Percentiles rank a stretch among this genome's conserved stretches.
Conservation (phyloP, 352 stramenopile genomes). For the Globisporangium viniferum region DNA sequence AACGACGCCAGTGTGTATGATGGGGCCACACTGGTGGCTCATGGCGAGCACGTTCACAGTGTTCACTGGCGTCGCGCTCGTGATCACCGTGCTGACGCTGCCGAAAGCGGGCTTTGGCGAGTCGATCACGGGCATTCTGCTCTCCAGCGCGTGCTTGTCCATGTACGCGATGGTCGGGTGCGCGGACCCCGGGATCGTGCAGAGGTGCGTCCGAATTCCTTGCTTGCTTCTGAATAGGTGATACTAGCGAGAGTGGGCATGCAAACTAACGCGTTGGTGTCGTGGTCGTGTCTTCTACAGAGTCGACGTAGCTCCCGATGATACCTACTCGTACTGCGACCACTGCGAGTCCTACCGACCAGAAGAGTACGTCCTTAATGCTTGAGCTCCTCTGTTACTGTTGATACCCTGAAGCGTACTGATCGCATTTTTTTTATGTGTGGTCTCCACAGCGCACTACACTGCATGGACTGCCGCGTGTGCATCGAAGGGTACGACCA, state of each 20-base stretch:
- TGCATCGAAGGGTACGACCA: slow-evolving; percentile 90
- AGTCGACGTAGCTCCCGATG: slow-evolving; percentile 30
- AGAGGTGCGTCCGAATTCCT: slow-evolving; percentile 25
- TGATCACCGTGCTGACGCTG: slow-evolving; percentile 52
- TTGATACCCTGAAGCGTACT: not conserved
- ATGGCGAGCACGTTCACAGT: slow-evolving; percentile 61
- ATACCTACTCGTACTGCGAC: slow-evolving; percentile 77
- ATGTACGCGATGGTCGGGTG: slow-evolving; percentile 77
- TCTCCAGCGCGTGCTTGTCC: slow-evolving; percentile 50
- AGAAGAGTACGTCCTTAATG: slow-evolving; percentile 37
- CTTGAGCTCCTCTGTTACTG: not conserved
- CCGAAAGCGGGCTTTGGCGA: slow-evolving; percentile 42
- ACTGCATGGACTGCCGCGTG: slow-evolving; percentile 87
- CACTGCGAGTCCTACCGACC: slow-evolving; percentile 78
- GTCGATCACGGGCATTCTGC: slow-evolving; percentile 41
- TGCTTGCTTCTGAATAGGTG: not conserved
- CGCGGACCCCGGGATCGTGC: slow-evolving; percentile 69
- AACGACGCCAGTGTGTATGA: slow-evolving; percentile 41
- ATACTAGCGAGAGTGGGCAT: not conserved
- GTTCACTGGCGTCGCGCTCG: slow-evolving; percentile 36
- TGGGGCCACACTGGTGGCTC: slow-evolving; percentile 79
- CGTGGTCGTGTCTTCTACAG: not conserved
- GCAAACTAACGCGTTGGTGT: not conserved
- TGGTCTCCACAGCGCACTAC: slow-evolving; percentile 42
- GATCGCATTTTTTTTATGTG: slow-evolving; percentile 9